Evolutionary conservation across 2,329 filamentous ascomycete species (phyloP).

Genomic region (Cladobotryum protrusum): DNA sequence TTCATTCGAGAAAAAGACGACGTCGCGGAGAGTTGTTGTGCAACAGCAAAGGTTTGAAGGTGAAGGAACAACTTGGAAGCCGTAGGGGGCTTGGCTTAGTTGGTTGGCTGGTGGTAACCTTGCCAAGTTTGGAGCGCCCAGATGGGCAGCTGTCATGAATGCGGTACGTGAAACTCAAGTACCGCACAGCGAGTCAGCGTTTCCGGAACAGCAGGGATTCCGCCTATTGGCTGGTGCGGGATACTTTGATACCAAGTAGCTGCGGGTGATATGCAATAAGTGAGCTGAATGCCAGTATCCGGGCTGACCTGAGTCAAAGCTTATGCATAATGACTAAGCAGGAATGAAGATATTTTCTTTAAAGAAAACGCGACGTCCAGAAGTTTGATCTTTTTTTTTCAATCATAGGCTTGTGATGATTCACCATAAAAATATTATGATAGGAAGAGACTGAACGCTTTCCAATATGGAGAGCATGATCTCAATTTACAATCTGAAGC

Average conservation of each 20-base stretch:
- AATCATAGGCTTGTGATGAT: constrained; percentile 55
- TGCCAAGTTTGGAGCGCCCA: too few species aligned
- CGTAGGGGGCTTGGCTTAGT: constrained; percentile 1
- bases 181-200: neutral
- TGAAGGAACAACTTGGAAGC: constrained; percentile 4
- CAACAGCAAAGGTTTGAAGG: constrained; percentile 2
- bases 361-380: neutral
- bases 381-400: constrained; percentile 23
- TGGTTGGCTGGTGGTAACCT: constrained; percentile 4
- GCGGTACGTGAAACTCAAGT: constrained; percentile 6
- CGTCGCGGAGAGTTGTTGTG: constrained; percentile 2
- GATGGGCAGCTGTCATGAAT: neutral
- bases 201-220: neutral
- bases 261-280: neutral
- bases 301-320: neutral
- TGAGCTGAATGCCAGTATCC: neutral
- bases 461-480: constrained; percentile 50
- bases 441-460: constrained; percentile 64
- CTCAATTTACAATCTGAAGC: constrained; percentile 59
- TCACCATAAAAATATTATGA: constrained; percentile 48
- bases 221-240: neutral
- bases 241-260: neutral
- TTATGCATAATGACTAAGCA: constrained; percentile 22
- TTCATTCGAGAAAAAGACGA: neutral
- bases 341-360: constrained; percentile 16